phyloP scores from a whole-genome alignment of 78 protist genomes.

The Creolimax fragrantissima region DNA sequence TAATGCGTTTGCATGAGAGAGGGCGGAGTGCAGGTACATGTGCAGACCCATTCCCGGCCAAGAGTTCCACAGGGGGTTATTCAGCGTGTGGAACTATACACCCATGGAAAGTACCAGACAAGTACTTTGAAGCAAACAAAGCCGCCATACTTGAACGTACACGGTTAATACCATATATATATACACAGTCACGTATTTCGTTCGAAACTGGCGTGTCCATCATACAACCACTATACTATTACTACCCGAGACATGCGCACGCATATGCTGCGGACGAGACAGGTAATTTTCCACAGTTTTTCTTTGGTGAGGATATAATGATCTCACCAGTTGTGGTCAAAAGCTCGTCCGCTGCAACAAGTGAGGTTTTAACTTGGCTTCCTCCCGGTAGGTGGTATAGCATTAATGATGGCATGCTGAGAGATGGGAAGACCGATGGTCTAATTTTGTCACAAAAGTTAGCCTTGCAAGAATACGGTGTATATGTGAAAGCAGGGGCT shows the following conservation, averaged over 20 bases:
- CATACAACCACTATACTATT: constrained; percentile 31
- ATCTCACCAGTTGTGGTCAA: constrained; percentile 26
- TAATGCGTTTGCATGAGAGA: constrained; percentile 6
- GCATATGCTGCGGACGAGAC: constrained; percentile 7
- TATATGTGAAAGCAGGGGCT: background rate
- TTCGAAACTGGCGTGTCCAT: constrained; percentile 38
- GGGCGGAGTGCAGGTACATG: constrained; percentile 20
- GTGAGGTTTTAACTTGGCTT: background rate
- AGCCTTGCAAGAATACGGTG: background rate
- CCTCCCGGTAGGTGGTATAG: background rate
- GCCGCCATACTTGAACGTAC: constrained; percentile 9
- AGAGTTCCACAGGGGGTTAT: background rate
- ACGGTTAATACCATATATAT: constrained; percentile 48
- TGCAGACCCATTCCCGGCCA: background rate
- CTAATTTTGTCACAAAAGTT: background rate
- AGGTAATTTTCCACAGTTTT: constrained; percentile 25
- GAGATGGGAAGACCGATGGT: background rate
- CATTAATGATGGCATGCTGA: background rate
- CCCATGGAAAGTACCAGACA: background rate
- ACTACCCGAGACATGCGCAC: constrained; percentile 11
- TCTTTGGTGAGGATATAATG: constrained; percentile 35
- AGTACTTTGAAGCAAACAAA: background rate
- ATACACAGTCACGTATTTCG: constrained; percentile 25
- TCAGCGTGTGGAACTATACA: background rate
- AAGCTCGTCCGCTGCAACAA: background rate